A percentile compares a stretch with the other conserved stretches of the same genome.
Conservation (phyloP, 2,329 filamentous ascomycete species). For the Aspergillus udagawae region DNA sequence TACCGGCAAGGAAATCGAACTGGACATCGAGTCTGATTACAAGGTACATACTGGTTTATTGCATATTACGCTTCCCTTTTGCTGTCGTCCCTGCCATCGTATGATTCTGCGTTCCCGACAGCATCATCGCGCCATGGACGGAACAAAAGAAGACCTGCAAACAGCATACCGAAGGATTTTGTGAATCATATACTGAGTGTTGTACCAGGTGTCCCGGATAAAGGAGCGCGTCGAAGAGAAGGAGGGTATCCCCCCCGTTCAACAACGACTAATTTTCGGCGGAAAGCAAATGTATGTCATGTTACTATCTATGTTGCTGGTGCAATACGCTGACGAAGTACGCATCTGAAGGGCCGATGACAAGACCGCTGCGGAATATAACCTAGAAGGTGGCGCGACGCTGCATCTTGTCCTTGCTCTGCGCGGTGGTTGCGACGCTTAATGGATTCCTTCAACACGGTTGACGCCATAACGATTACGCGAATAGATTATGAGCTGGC, state of each 20-base stretch:
- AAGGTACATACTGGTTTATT: conserved; percentile 56
- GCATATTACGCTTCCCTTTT: neutral
- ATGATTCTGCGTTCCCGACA: neutral
- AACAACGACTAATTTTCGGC: conserved; percentile 92
- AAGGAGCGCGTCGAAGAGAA: conserved; percentile 99
- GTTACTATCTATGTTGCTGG: neutral
- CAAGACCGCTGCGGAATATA: conserved; percentile 86
- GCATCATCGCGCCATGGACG: neutral
- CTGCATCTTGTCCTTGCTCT: conserved; percentile 94
- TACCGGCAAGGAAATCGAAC: conserved; percentile 97
- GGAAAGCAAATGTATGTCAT: conserved; percentile 88
- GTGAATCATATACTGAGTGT: neutral
- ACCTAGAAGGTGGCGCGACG: conserved; percentile 85
- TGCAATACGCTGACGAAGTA: conserved; percentile 1
- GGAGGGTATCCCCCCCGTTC: conserved; percentile 93
- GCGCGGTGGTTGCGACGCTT: conserved; percentile 60
- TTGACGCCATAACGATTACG: conserved; percentile 4
- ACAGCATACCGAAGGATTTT: neutral
- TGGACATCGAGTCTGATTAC: conserved; percentile 92
- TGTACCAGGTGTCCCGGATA: conserved; percentile 78
- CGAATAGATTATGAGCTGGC: neutral
- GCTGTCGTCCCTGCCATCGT: neutral
- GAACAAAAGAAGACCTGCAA: neutral
- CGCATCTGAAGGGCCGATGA: conserved; percentile 71
- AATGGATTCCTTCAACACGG: conserved; percentile 15